Evolutionary conservation across 2,329 filamentous ascomycete genomes (phyloP).

Genomic region (Penicillium sp.): DNA sequence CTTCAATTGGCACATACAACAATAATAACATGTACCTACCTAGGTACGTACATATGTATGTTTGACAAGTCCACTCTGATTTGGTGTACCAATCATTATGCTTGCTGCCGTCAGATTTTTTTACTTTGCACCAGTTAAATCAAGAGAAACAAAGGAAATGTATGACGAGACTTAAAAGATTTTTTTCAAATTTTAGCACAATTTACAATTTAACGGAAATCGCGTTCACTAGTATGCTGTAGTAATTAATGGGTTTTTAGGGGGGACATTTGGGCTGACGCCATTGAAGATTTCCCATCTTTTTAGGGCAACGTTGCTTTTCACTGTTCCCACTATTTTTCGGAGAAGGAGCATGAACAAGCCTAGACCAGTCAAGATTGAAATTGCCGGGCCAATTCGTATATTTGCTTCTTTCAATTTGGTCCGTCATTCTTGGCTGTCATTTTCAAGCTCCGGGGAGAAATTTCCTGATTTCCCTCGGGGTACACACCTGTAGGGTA

Average conservation of each 20-base stretch:
- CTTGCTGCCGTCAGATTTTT: constrained; percentile 12
- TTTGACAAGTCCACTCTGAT: constrained; percentile 8
- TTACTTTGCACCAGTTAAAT: constrained; percentile 19
- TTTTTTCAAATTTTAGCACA: neutral
- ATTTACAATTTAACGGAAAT: neutral
- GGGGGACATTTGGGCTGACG: constrained; percentile 13
- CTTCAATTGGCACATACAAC: no score
- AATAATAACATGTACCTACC: no score
- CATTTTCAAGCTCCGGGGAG: neutral
- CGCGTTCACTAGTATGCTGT: neutral
- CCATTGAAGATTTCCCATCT: constrained; percentile 5
- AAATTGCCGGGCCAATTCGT: constrained; percentile 10
- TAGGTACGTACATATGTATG: no score
- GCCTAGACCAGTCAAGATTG: constrained; percentile 24
- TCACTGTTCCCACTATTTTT: constrained; percentile 6
- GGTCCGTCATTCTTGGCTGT: constrained; percentile 3
- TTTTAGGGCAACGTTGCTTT: neutral
- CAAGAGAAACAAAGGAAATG: constrained; percentile 5
- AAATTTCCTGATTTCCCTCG: constrained; percentile 5
- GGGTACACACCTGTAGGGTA: constrained; percentile 10
- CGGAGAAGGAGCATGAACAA: constrained; percentile 21
- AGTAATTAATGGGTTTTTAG: neutral
- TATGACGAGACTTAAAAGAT: neutral
- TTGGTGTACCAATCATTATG: constrained; percentile 19
- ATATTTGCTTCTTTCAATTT: constrained; percentile 19